phyloP scores from a whole-genome alignment of 2,329 filamentous ascomycete genomes.

The Penicillium griseofulvum region DNA sequence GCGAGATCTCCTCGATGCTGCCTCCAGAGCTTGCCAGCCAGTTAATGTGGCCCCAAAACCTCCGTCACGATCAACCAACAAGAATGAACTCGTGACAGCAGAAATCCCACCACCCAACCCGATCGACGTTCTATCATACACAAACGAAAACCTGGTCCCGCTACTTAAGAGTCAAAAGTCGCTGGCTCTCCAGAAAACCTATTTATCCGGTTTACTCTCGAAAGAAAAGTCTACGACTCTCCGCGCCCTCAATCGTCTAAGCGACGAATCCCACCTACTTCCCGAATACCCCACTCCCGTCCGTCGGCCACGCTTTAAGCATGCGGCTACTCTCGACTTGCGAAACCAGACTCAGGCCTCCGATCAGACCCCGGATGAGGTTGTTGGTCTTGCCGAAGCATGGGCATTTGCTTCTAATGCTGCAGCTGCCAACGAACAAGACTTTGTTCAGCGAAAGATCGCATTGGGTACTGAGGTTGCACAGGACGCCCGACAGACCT shows the following conservation, averaged over 20 bases:
- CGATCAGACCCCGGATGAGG: slow-evolving; percentile 29
- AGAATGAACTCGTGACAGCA: slow-evolving; percentile 10
- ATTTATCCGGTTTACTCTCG: slow-evolving; percentile 36
- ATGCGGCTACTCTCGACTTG: slow-evolving; percentile 28
- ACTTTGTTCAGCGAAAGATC: slow-evolving; percentile 35
- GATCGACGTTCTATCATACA: slow-evolving; percentile 33
- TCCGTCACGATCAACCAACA: slow-evolving; percentile 15
- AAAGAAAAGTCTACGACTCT: slow-evolving; percentile 39
- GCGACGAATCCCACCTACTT: slow-evolving; percentile 44
- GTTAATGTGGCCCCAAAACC: slow-evolving; percentile 26
- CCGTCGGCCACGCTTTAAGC: slow-evolving; percentile 38
- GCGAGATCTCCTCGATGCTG: slow-evolving; percentile 34
- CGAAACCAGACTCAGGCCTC: slow-evolving; percentile 15
- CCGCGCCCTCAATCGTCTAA: slow-evolving; percentile 39
- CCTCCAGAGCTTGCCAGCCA: slow-evolving; percentile 38
- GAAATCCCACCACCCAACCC: slow-evolving; percentile 23
- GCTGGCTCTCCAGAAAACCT: slow-evolving; percentile 38
- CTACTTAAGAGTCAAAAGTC: slow-evolving; percentile 38
- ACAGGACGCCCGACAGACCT: slow-evolving; percentile 28
- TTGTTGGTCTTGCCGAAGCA: slow-evolving; percentile 36
- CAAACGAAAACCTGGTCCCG: slow-evolving; percentile 34
- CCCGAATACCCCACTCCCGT: slow-evolving; percentile 41
- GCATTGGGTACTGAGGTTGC: slow-evolving; percentile 31
- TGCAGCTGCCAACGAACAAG: slow-evolving; percentile 30
- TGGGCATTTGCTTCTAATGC: slow-evolving; percentile 43